Base-by-base conservation (phyloP, 345 rosid species). In the Ceriops tagal region DNA sequence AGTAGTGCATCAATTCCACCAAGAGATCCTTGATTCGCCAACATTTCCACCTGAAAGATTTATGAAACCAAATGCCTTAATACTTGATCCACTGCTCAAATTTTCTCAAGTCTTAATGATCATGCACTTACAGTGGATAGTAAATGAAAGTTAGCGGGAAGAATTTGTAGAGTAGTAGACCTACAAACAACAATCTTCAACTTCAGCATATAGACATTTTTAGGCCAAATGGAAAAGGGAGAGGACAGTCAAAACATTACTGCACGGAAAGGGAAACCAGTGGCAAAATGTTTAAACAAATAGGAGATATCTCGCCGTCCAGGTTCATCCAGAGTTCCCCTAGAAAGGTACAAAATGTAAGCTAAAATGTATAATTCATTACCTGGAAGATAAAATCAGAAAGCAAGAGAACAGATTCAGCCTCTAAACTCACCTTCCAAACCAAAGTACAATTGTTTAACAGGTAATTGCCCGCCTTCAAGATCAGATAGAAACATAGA, bases 271-370 rank as follows among this genome's bases (percentile, higher is more conserved):
- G 83, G 74, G 84, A 88, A 70, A 86, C 85, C 75, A 89, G 65
- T 61, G 87, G 85, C 73, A 89, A 79, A 80, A 89, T 86, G 81
- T 80, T 87, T 83, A 92, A 75, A 78, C 92, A 92, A 75, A 92
- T 77, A 51, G 96, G 96, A 75, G 97, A 89, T 75, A 87, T 82
- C 75, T 77, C 83, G 65, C 97, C 97, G 71, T 92, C 97, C 81
- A 89, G 84, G 75, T 92, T 92, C 96, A 92, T 89, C 96, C 96
- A 92, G 26, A 89, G 84, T 77, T 92, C 89, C 43, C 97, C 97
- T 92, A 68, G 53, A 82, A 73, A 75, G 30, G 49, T 11, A 67
- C 18, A 43, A 71, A 70, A 67, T 39, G 49, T 27, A 77, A 65
- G 67, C 59, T 62, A 20, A 56, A 76, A 32, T 65, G 37, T 32